Evolutionary conservation across 2,329 filamentous ascomycete genomes (phyloP), one percentile per base, ranked within the genome.

Genomic region (Arachnomyces sp.): DNA sequence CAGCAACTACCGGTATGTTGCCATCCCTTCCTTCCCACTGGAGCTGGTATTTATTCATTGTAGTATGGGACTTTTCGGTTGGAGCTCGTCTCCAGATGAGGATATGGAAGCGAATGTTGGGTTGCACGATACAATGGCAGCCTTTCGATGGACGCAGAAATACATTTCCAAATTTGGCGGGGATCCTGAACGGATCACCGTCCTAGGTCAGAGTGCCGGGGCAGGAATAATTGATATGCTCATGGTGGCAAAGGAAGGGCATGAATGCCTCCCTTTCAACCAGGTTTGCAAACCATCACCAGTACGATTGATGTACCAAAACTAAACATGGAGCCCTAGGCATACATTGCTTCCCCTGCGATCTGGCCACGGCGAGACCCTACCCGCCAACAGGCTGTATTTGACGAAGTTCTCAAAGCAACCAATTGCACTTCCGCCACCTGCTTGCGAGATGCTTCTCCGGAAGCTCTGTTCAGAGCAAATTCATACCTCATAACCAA

Each of bases 131-230:
- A 32, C 34, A n/a, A 25, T 34, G 12, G 35, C 39, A 2, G 43
- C 43, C 4, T 14, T 45, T 3, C 9, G 36, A 28, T 45, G 43
- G 43, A 43, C 43, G 13, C 15, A 39, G 11, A 21, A 39, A 13
- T 17, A 43, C 28, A 43, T 45, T 16, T 36, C 32, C 12, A 42
- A 45, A 5, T 45, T 45, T 33, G 44, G 44, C 4, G 44, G 44
- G 6, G 36, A 43, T 37, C 33, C 44, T 7, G 38, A 36, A 3
- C 33, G 30, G 14, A 29, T 45, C 15, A 45, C 44, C 7, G 37
- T 36, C 3, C 17, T 43, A 15, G 44, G 44, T 3, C 16, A 37
- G 25, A 45, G 44, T 30, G 34, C 36, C 7, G 41, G 41, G 9
- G 40, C 31, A 4, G 31, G 14, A 7, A 40, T 44, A 13, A 38